A percentile compares a stretch with the other conserved stretches of the same genome.
Evolutionary conservation across 2,329 filamentous ascomycete species (phyloP).

Genomic region (Cyphellophora attinorum): DNA sequence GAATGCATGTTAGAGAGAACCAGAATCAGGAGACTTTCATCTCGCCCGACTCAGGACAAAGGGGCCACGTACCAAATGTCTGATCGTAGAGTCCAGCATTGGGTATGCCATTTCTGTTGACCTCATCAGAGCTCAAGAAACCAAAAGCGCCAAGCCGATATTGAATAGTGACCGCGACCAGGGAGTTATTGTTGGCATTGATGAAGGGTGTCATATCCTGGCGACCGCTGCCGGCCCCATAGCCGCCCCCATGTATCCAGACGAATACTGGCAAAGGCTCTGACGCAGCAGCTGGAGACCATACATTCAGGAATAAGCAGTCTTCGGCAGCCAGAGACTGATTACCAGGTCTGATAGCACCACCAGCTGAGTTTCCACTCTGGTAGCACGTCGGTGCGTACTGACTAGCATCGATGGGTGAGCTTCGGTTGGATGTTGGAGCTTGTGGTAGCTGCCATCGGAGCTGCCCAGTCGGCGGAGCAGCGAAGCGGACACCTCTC

Average conservation of each 20-base stretch:
- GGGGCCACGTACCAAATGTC: slow-evolving; percentile 25
- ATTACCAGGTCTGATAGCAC: slow-evolving; percentile 8
- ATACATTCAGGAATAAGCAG: slow-evolving; percentile 33
- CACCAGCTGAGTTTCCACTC: slow-evolving; percentile 14
- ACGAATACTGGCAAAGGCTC: slow-evolving; percentile 29
- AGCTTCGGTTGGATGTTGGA: slow-evolving; percentile 18
- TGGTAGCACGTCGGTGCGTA: slow-evolving; percentile 26
- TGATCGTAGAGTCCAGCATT: slow-evolving; percentile 49
- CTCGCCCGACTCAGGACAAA: no score
- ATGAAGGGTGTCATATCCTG: slow-evolving; percentile 23
- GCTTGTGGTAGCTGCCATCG: slow-evolving; percentile 26
- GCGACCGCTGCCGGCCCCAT: slow-evolving; percentile 20
- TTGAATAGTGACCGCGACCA: slow-evolving; percentile 26
- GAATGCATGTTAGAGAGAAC: no score
- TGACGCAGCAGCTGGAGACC: no score
- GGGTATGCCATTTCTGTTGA: slow-evolving; percentile 22
- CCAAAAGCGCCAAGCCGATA: slow-evolving; percentile 29
- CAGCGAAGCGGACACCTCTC: slow-evolving; percentile 27
- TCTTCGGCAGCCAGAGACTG: slow-evolving; percentile 29
- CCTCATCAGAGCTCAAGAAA: slow-evolving; percentile 26
- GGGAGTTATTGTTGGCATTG: slow-evolving; percentile 23
- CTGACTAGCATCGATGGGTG: slow-evolving; percentile 18
- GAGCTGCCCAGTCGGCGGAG: slow-evolving; percentile 22
- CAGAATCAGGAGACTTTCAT: no score
- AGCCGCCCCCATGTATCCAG: slow-evolving; percentile 32